Evolutionary conservation across 1,139 yeast species (phyloP).

Genomic region (Debaryomyces sp.): DNA sequence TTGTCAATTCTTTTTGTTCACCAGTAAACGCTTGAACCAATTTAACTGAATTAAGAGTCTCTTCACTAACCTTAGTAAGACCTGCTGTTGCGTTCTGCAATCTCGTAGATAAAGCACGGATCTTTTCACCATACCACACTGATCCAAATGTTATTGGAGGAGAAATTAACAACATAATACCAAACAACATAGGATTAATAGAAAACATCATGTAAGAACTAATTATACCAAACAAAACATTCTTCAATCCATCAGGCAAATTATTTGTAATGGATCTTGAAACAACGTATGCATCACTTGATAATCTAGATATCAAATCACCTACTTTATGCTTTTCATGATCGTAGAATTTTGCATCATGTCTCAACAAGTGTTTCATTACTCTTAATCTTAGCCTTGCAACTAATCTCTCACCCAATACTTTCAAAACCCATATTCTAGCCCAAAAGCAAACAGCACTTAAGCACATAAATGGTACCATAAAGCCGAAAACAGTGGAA

Average conservation of each 20-base stretch:
- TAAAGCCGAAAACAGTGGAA: constrained; percentile 41
- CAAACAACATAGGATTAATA: constrained; percentile 48
- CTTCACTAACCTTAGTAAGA: constrained; percentile 49
- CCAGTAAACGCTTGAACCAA: constrained; percentile 51
- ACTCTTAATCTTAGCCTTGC: constrained; percentile 52
- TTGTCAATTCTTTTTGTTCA: constrained; percentile 44
- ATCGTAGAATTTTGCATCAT: constrained; percentile 55
- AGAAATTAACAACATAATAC: constrained; percentile 53
- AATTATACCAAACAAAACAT: constrained; percentile 45
- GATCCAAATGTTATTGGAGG: constrained; percentile 58
- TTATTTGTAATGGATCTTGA: constrained; percentile 50
- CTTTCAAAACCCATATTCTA: constrained; percentile 49
- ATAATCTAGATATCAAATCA: constrained; percentile 54
- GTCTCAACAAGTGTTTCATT: constrained; percentile 53
- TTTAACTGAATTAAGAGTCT: constrained; percentile 47
- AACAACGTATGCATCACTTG: constrained; percentile 58
- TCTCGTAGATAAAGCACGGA: constrained; percentile 45
- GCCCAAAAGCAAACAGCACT: constrained; percentile 55
- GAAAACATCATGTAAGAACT: constrained; percentile 52
- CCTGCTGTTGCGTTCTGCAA: constrained; percentile 53
- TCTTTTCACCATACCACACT: constrained; percentile 52
- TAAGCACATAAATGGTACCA: constrained; percentile 50
- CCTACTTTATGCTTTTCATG: constrained; percentile 57
- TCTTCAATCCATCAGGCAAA: constrained; percentile 53
- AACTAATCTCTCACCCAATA: constrained; percentile 45